Base-by-base conservation (phyloP, 2,329 filamentous ascomycete genomes). In the Phaeosphaeriaceae sp. region DNA sequence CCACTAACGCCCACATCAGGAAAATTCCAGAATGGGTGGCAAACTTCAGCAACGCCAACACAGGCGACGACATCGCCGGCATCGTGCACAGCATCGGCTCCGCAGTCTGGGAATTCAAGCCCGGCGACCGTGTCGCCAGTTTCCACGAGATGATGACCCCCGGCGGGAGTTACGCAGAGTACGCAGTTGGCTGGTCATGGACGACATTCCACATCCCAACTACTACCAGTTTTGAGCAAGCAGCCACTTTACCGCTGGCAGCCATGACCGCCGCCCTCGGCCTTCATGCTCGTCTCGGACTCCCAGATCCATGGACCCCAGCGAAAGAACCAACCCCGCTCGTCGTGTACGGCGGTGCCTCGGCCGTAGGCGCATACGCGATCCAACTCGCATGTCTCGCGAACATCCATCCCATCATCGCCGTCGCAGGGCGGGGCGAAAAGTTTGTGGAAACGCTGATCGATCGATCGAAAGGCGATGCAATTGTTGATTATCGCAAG, bases 91-190 rank as follows among this genome's bases (percentile, higher is more conserved):
- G 76, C 50, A 80, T 85, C 17, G 84, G 84, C 16, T 63, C 73
- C 33, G 74, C 80, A 30, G 83, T 86, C 2, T 77, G 69, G 47
- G 83, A 84, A 57, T 86, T 86, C 76, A 79, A 79, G 52, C 71
- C 73, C 0, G 83, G 83, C 26, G 82, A 85, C 66, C 77, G 81
- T 13, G 82, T 85, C 1, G 79, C 80, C 7, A 81, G 79, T 3
- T 83, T 84, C 71, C 77, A 80, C 54, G 72, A 83, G 53, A 85
- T 87, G 77, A 58, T 69, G 35, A 70, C 72, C 0, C 74, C 78
- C 0, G 64, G 76, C 29, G 85, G 85, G 2, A 78, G 75, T 6
- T 88, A 80, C 52, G 85, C 84, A 3, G 84, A 87, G 61, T 87
- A 87, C 56, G 81, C 83, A 2, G 69, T 87, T 9, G 79, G 80